Conservation (phyloP, 1,284 basidiomycete genomes). For the Blastosporella zonata region DNA sequence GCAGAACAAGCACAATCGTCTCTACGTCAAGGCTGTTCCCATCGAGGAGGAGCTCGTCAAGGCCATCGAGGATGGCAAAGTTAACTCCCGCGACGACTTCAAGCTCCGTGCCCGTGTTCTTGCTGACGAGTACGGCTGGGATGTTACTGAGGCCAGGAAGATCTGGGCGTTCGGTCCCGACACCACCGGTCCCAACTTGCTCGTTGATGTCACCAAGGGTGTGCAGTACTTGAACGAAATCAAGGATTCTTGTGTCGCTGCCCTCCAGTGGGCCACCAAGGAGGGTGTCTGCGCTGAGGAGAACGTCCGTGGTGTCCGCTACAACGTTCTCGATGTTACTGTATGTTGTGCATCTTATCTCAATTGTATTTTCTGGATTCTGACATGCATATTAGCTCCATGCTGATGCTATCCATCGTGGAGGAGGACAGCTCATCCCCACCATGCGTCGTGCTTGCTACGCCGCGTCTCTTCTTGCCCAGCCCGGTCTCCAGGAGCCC, state of each 20-base stretch:
- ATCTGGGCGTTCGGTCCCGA: neutral
- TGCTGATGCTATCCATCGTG: conserved; percentile 98
- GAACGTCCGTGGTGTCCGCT: conserved; percentile 96
- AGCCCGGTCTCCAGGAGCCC: conserved; percentile 9
- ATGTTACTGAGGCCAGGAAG: too few species aligned
- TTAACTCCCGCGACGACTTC: neutral
- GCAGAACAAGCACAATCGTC: conserved; percentile 99
- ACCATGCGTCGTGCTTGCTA: conserved; percentile 96
- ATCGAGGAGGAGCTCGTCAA: conserved; percentile 91
- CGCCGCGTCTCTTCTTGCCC: conserved; percentile 64
- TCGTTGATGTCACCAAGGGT: conserved; percentile 98
- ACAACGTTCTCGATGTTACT: conserved; percentile 96
- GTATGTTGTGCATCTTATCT: conserved; percentile 1
- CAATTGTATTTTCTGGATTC: neutral
- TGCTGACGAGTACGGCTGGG: neutral
- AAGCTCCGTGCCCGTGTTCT: neutral
- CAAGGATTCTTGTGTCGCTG: conserved; percentile 98
- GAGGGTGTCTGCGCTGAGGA: conserved; percentile 96
- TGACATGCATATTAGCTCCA: conserved; percentile 62
- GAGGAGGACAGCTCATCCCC: conserved; percentile 98
- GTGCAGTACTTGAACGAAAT: conserved; percentile 98
- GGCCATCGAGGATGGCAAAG: conserved; percentile 62
- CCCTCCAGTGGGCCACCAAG: conserved; percentile 99
- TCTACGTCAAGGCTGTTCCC: conserved; percentile 90
- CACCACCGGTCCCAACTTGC: conserved; percentile 92